Evolutionary conservation across 2,329 filamentous ascomycete species (phyloP).

Genomic region (Aspergillus sp.): DNA sequence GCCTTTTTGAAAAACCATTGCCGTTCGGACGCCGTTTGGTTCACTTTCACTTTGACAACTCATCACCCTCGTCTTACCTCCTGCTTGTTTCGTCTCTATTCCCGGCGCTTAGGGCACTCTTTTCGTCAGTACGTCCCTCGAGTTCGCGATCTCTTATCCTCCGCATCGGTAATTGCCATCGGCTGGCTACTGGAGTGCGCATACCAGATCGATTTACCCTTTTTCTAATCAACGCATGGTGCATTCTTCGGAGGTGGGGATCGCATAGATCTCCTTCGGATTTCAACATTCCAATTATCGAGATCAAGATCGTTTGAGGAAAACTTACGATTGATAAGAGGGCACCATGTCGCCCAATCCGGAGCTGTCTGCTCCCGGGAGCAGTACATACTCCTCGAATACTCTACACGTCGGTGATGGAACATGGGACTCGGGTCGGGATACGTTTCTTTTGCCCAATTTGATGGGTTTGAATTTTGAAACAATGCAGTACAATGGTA

Average conservation of each 20-base stretch:
- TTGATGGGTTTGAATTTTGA: slow-evolving; percentile 59
- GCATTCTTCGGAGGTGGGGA: slow-evolving; percentile 37
- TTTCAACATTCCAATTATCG: slow-evolving; percentile 33
- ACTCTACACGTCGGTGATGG: slow-evolving; percentile 60
- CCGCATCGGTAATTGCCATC: not conserved
- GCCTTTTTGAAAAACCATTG: not conserved
- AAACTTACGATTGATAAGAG: slow-evolving; percentile 1
- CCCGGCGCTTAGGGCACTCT: not conserved
- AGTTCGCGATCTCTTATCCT: not conserved
- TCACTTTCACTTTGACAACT: not conserved
- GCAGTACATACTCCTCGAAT: slow-evolving; percentile 55
- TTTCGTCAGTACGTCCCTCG: not conserved
- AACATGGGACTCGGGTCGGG: slow-evolving; percentile 57
- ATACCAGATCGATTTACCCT: slow-evolving; percentile 4
- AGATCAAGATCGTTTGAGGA: slow-evolving; percentile 10
- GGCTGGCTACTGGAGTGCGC: not conserved
- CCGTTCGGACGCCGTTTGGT: not conserved
- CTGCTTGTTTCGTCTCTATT: slow-evolving; percentile 1
- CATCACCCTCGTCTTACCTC: not conserved
- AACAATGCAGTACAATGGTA: slow-evolving; percentile 62
- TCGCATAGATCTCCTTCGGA: slow-evolving; percentile 40
- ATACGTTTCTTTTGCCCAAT: slow-evolving; percentile 59
- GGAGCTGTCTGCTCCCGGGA: slow-evolving; percentile 51
- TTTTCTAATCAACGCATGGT: slow-evolving; percentile 32
- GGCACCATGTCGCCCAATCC: slow-evolving; percentile 27